Base-by-base conservation (phyloP, 768 basidiomycete genomes). In the Russula emetica region DNA sequence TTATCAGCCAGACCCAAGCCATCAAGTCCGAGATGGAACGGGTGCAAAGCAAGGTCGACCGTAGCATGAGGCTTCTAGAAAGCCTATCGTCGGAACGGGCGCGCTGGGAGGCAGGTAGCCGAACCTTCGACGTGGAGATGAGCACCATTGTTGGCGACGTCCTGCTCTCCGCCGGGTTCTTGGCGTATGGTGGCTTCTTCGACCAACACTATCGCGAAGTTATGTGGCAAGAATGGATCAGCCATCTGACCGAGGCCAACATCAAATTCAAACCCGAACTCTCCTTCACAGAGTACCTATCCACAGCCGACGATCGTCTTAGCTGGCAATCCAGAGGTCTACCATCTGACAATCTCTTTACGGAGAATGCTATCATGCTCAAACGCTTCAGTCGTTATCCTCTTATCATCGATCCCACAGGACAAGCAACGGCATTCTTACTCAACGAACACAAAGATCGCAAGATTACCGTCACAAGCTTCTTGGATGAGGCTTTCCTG, bases 311-410 rank as follows among this genome's bases (percentile, higher is more conserved):
- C 71, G 93, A 98, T 71, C 90, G 96, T 49, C 82, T 97, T 66
- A 86, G 82, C 70, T 99, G 95, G 97, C 94, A 96, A 75, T 90
- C 93, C 34, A 94, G 94, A 71, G 88, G 92, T 0, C 80, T 98
- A n/a, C 97, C 97, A 1, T 87, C 93, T 6, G 95, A 99, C 75
- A 94, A 91, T 66, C 79, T 99, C 51, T 98, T 94, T 68, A 93
- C 92, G 1, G 97, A 98, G 77, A 99, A 99, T 72, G 97, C 97
- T n/a, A 94, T 98, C 76, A 98, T 98, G 94, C 85, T 99, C 72
- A 94, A 96, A 72, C 87, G 94, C 55, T 98, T 94, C 83, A 92
- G 93, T 71, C 91, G 97, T 22, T 98, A 98, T 74, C 97, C 97
- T 8, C 84, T 98, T 56, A 92, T 99, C 62, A 93, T 99, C 70